Evolutionary conservation across 2,329 filamentous ascomycete species (phyloP).

Genomic region (Coleophoma crateriformis): DNA sequence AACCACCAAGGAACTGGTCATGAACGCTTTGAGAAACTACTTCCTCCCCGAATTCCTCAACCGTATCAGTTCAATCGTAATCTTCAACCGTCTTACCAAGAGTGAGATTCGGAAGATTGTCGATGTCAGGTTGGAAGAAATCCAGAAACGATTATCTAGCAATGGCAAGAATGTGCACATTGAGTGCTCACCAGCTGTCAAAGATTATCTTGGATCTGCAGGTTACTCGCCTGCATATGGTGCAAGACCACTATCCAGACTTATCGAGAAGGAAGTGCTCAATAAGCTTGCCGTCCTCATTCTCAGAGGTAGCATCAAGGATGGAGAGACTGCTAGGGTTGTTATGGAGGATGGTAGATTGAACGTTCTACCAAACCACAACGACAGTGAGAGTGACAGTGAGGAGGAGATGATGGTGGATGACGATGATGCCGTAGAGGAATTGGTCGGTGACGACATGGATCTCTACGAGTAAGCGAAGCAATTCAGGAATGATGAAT

Average conservation of each 20-base stretch:
- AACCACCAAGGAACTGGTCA: slow-evolving; percentile 82
- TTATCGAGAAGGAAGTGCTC: slow-evolving; percentile 96
- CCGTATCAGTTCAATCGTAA: slow-evolving; percentile 91
- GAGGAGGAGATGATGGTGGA: slow-evolving; percentile 59
- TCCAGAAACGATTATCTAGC: slow-evolving; percentile 81
- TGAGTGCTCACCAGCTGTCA: slow-evolving; percentile 75
- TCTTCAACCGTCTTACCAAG: slow-evolving; percentile 94
- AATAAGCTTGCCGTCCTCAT: slow-evolving; percentile 91
- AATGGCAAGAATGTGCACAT: slow-evolving; percentile 87
- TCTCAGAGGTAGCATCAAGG: slow-evolving; percentile 74
- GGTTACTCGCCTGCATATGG: slow-evolving; percentile 96
- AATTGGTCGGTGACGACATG: slow-evolving; percentile 54
- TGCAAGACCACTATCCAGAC: slow-evolving; percentile 76
- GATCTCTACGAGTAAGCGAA: slow-evolving; percentile 40
- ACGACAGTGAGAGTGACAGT: slow-evolving; percentile 68
- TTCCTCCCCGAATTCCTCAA: slow-evolving; percentile 99
- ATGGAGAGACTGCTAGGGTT: slow-evolving; percentile 79
- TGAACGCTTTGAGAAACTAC: slow-evolving; percentile 85
- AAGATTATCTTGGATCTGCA: slow-evolving; percentile 85
- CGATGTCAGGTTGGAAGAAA: slow-evolving; percentile 79
- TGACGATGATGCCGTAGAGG: slow-evolving; percentile 47
- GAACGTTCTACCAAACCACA: slow-evolving; percentile 78
- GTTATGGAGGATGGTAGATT: slow-evolving; percentile 77
- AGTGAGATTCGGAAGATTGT: slow-evolving; percentile 93
- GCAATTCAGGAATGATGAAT: not conserved